Evolutionary conservation across 768 basidiomycete species (phyloP), one percentile per base, ranked within the genome.

Genomic region (Paxillus ammoniavirescens): DNA sequence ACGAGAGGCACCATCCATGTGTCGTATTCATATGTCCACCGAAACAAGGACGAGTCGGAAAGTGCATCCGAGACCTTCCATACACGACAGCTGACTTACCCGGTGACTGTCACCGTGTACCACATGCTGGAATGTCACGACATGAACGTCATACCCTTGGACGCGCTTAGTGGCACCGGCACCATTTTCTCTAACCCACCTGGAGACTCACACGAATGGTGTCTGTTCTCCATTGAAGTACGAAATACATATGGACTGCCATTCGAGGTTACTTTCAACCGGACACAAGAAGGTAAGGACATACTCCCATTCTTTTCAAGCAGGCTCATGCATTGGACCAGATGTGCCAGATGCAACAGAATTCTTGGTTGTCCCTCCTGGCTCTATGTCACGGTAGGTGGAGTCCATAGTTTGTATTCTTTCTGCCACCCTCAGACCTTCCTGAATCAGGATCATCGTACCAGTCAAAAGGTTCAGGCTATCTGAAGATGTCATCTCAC

Each of bases 81-180:
- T 65, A 85, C 91, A 26, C 88, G 97, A 23, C 93, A 92, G 63
- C 70, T 98, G 49, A 82, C 87, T 30, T 93, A 93, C 65, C 93
- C 95, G 5, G 79, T 98, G 57, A 79, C 89, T 62, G 89, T 97
- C 54, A 96, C 95, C 3, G 97, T 98, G 12, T 97, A 98, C 66
- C 91, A 91, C 60, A 95, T 95, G 78, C 82, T 98, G 28, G 91
- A 96, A 68, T 91, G 91, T 61, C 80, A 86, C 57, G 77, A 79
- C 37, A 87, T 98, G 84, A 87, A 91, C 59, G 76, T 97, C 56
- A 71, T 93, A 35, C 84, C 89, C 13, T 83, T 91, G 54, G 51
- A 58, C 35, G 44, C 57, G 47, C 58, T 62, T 42, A 62, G 63
- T 42, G 59, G 60, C 35, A 60, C 55, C 53, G 59, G 44, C 42